These are phyloP conservation scores for Venturia oleaginea DNA, from an alignment of 2,329 filamentous ascomycete genomes.

Conservation along the genomic window DNA sequence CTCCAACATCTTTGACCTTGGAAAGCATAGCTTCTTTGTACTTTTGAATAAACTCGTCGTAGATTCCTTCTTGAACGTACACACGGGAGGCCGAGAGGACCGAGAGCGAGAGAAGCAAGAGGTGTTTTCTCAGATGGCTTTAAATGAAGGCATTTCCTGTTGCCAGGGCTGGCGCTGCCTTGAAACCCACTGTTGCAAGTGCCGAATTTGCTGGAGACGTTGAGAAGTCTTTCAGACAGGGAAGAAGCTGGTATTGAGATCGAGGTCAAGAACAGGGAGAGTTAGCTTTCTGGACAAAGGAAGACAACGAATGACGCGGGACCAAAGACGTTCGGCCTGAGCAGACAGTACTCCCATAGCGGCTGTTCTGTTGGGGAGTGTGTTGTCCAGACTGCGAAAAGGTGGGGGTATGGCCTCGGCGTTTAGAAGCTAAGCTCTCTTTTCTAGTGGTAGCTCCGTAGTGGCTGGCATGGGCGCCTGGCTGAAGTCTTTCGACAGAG, in stretches of 20 bases:
- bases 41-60: constrained; percentile 28
- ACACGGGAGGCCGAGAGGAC: constrained; percentile 29
- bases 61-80: constrained; percentile 32
- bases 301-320: background rate
- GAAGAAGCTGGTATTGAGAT: background rate
- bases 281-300: background rate
- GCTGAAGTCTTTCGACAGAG: background rate
- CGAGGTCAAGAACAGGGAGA: background rate
- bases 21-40: constrained; percentile 27
- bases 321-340: background rate
- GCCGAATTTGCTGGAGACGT: background rate
- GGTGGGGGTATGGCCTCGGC: background rate
- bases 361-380: background rate
- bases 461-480: background rate
- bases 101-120: constrained; percentile 30
- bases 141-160: constrained; percentile 29
- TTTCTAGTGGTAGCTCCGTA: background rate
- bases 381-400: background rate
- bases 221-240: background rate
- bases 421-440: background rate
- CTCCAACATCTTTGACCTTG: constrained; percentile 24
- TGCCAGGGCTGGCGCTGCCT: constrained; percentile 27
- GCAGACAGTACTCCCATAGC: background rate
- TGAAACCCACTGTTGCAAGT: constrained; percentile 29
- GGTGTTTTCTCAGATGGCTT: constrained; percentile 34